Conservation (phyloP, 2,329 filamentous ascomycete species). For the Sclerotinia borealis region DNA sequence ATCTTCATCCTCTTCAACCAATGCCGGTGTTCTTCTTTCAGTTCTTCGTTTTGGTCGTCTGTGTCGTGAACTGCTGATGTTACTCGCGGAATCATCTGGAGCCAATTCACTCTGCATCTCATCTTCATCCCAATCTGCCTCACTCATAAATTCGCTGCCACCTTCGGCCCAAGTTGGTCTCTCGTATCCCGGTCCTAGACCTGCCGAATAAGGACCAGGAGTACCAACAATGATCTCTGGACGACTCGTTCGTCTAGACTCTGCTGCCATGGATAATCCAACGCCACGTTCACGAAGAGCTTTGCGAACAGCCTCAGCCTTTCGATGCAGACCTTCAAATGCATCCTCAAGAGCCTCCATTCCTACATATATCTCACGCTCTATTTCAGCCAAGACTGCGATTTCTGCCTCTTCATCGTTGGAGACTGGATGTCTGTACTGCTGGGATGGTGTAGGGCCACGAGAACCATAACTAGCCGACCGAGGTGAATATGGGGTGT, state of each 20-base stretch:
- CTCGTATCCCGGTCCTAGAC: constrained; percentile 31
- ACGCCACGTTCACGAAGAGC: constrained; percentile 76
- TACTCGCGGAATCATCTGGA: constrained; percentile 75
- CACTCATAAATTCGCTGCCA: constrained; percentile 42
- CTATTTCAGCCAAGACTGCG: constrained; percentile 80
- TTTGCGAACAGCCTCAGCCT: constrained; percentile 73
- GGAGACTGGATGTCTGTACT: constrained; percentile 59
- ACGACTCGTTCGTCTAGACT: constrained; percentile 25
- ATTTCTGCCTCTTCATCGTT: constrained; percentile 94
- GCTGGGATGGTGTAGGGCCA: constrained; percentile 50
- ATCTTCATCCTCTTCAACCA: constrained; percentile 66
- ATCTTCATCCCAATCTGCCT: constrained; percentile 35
- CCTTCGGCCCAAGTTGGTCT: constrained; percentile 27
- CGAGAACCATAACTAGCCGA: constrained; percentile 39
- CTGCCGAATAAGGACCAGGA: constrained; percentile 33
- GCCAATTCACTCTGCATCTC: constrained; percentile 57
- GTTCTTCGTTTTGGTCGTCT: constrained; percentile 61
- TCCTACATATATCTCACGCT: constrained; percentile 84
- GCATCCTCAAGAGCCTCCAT: constrained; percentile 95
- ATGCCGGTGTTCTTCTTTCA: constrained; percentile 65
- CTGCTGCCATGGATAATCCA: constrained; percentile 47
- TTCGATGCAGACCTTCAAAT: constrained; percentile 83
- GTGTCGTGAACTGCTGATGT: constrained; percentile 66
- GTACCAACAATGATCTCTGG: constrained; percentile 36
- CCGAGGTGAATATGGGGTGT: constrained; percentile 30